These are phyloP conservation scores for Neohortaea acidophila DNA, from an alignment of 495 filamentous ascomycete genomes.

Conservation along the genomic window DNA sequence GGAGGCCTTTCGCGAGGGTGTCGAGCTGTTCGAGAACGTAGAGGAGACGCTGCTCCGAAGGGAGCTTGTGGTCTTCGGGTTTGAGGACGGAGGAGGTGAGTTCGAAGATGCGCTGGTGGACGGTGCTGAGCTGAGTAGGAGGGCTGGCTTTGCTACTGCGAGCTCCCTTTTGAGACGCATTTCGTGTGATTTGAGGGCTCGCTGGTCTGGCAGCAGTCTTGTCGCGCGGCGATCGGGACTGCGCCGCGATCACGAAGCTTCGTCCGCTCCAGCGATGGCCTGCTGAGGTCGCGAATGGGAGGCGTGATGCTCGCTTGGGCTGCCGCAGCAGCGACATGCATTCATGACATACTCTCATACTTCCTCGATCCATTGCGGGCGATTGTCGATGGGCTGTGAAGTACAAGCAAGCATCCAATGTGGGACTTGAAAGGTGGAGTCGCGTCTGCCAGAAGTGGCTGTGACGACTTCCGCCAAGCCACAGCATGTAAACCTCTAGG, in stretches of 20 bases:
- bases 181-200: no score
- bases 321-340: slow-evolving; percentile 5
- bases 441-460: no score
- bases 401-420: no score
- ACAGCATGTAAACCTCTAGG: no score
- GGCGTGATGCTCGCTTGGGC: background rate
- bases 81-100: slow-evolving; percentile 5
- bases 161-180: no score
- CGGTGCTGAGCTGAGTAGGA: slow-evolving; percentile 8
- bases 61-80: slow-evolving; percentile 5
- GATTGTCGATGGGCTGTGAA: background rate
- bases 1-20: slow-evolving; percentile 5
- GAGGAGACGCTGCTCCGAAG: slow-evolving; percentile 12
- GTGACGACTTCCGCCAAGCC: no score
- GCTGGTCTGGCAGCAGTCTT: no score
- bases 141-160: slow-evolving; percentile 2
- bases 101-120: slow-evolving; percentile 12
- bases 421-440: no score
- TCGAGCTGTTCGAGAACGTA: slow-evolving; percentile 13
- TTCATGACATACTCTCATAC: slow-evolving; percentile 4
- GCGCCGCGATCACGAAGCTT: slow-evolving; percentile 2
- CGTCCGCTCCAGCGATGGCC: slow-evolving; percentile 4
- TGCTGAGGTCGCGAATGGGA: background rate
- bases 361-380: slow-evolving; percentile 9
- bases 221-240: background rate